These are phyloP conservation scores for Hypoxylon sp. DNA, from an alignment of 2,329 filamentous ascomycete species.

Conservation along the genomic window DNA sequence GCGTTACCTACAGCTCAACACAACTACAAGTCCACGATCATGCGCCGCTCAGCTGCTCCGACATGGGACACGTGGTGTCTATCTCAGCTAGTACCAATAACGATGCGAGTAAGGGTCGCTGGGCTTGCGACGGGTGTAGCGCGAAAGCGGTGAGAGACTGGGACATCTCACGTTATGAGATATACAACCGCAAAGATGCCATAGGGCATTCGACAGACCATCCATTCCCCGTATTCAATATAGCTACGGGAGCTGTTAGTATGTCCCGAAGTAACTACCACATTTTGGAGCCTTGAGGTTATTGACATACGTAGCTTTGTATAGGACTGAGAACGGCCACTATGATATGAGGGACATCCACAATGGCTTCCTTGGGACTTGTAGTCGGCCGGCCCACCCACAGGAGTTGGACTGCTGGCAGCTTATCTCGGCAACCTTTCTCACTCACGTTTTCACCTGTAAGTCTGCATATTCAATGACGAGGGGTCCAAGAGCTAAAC, in stretches of 20 bases:
- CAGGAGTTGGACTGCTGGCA: conserved; percentile 42
- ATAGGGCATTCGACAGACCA: conserved; percentile 29
- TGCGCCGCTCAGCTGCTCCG: conserved; percentile 33
- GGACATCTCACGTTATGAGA: conserved; percentile 36
- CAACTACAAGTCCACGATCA: conserved; percentile 36
- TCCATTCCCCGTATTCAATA: conserved; percentile 33
- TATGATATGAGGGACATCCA: conserved; percentile 39
- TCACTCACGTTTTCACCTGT: conserved; percentile 41
- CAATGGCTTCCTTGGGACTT: conserved; percentile 35
- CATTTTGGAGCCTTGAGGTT: neutral
- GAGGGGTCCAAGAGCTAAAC: neutral
- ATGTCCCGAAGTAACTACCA: neutral
- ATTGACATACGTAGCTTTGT: conserved; percentile 30
- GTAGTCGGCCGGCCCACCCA: conserved; percentile 25
- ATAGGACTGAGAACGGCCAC: conserved; percentile 19
- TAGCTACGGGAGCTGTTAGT: conserved; percentile 40
- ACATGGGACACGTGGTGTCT: conserved; percentile 26
- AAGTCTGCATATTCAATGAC: conserved; percentile 2
- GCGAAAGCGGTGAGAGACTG: conserved; percentile 29
- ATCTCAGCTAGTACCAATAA: conserved; percentile 29
- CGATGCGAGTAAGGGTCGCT: conserved; percentile 39
- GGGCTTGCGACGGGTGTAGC: conserved; percentile 39
- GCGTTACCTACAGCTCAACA: conserved; percentile 27
- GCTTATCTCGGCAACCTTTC: conserved; percentile 32
- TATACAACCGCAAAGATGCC: conserved; percentile 37